These are phyloP conservation scores for Tolypocladium paradoxum DNA, from an alignment of 2,329 filamentous ascomycete genomes.

Conservation along the genomic window DNA sequence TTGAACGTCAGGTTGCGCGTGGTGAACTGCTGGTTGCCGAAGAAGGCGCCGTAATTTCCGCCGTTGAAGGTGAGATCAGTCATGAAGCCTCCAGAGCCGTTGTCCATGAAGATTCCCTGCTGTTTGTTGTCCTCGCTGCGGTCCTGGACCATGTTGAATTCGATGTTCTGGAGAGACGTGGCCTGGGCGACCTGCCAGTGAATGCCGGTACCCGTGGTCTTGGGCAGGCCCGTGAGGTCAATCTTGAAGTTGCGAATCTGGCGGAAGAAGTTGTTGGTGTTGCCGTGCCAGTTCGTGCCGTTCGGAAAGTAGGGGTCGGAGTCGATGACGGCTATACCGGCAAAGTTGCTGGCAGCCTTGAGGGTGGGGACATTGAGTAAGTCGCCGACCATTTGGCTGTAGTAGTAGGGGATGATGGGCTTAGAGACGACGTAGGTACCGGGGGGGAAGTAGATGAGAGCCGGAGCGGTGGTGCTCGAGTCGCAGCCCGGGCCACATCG, in stretches of 20 bases:
- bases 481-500: constrained; percentile 77
- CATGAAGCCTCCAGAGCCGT: constrained; percentile 77
- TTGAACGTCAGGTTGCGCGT: constrained; percentile 76
- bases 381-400: constrained; percentile 87
- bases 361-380: constrained; percentile 60
- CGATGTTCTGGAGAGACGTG: constrained; percentile 69
- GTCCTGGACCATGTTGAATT: constrained; percentile 67
- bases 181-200: constrained; percentile 84
- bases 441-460: constrained; percentile 82
- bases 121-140: constrained; percentile 54
- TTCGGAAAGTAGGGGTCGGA: constrained; percentile 81
- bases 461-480: constrained; percentile 73
- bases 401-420: constrained; percentile 79
- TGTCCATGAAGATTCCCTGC: constrained; percentile 75
- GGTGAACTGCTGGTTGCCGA: constrained; percentile 83
- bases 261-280: constrained; percentile 78
- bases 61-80: constrained; percentile 75
- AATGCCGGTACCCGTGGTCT: constrained; percentile 54
- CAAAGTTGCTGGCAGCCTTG: constrained; percentile 61
- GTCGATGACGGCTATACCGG: constrained; percentile 83
- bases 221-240: constrained; percentile 57
- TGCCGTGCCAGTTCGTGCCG: constrained; percentile 66
- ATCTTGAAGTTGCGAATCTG: constrained; percentile 75
- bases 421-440: constrained; percentile 75
- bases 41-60: constrained; percentile 65